Evolutionary conservation across 140 eudicot genomes (phyloP), one percentile per base, ranked within the genome.

Genomic region (Oenanthe javanica): DNA sequence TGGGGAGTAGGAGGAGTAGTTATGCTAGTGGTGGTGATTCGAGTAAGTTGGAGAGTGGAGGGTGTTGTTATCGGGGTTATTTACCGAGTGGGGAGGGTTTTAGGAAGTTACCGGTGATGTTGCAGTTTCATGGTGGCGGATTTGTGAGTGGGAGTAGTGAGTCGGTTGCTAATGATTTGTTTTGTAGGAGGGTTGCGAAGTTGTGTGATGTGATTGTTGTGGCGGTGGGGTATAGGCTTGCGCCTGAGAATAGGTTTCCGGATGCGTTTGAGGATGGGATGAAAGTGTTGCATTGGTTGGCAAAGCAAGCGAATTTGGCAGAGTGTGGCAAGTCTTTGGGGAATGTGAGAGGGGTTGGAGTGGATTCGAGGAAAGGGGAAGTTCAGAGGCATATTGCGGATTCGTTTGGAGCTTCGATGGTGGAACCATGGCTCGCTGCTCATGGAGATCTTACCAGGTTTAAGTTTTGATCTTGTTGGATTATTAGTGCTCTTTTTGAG

Each of bases 351-450:
- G 86, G 82, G 0, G 90, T 69, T 27, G 74, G 90, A 50, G 78
- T 81, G 5, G 93, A 90, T 73, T 71, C 83, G 70, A 88, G 87
- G 88, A 89, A 88, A 84, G 81, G 91, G 7, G 99, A 95, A 77
- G 88, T 83, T 63, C 94, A 82, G 72, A 82, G 95, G 80, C 92
- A 91, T 83, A 81, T 95, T 73, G 88, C 89, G 1, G 97, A 92
- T 85, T 94, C 99, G 3, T 91, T 95, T 80, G 99, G 99, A 72
- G 99, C 99, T 9, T 95, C 99, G 0, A 84, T 95, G 97, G 97
- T 89, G 79, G 99, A 95, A 87, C 99, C 99, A 7, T 95, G 99
- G 99, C 77, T 95, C 82, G 99, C 99, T 84, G 97, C 98, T 72
- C 99, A 95, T 82, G 97, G 96, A 25, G 97, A 95, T 87, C 99